phyloP scores from a whole-genome alignment of 495 filamentous ascomycete species.

The Pyrenula aspistea region DNA sequence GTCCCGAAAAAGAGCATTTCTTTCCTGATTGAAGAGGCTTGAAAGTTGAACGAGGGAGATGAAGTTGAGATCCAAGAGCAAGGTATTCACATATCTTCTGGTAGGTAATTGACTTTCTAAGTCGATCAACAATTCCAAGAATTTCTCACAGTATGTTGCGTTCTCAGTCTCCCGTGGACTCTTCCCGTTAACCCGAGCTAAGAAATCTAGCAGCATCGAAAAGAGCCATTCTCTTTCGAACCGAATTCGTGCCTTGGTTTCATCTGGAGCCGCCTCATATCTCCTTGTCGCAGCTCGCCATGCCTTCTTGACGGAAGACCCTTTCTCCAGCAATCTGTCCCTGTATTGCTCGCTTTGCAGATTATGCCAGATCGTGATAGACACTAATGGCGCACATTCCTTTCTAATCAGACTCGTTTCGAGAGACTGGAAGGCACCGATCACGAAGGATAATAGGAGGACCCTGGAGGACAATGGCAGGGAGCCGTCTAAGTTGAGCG shows the following conservation, averaged over 20 bases:
- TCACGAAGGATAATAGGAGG: constrained; percentile 74
- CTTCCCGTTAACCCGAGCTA: constrained; percentile 55
- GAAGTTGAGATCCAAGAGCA: constrained; percentile 86
- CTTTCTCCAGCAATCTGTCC: constrained; percentile 55
- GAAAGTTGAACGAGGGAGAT: constrained; percentile 72
- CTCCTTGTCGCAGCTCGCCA: constrained; percentile 83
- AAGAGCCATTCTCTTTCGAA: constrained; percentile 95
- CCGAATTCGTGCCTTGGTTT: constrained; percentile 60
- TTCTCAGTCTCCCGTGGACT: constrained; percentile 42
- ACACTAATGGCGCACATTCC: constrained; percentile 90
- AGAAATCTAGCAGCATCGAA: constrained; percentile 71
- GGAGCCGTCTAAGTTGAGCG: constrained; percentile 74
- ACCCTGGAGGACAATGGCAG: constrained; percentile 59
- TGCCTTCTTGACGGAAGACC: constrained; percentile 63
- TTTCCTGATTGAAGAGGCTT: constrained; percentile 58
- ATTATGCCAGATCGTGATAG: constrained; percentile 92
- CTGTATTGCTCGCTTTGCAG: constrained; percentile 60
- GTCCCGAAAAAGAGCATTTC: constrained; percentile 72
- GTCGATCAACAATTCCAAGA: constrained; percentile 83
- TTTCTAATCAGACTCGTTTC: constrained; percentile 83
- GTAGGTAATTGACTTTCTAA: constrained; percentile 90
- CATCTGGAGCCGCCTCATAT: constrained; percentile 78
- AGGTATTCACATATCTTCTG: constrained; percentile 80
- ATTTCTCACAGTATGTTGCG: constrained; percentile 78
- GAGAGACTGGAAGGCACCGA: constrained; percentile 85